These are phyloP conservation scores for Imleria badia DNA, from an alignment of 768 basidiomycete species.

Conservation along the genomic window DNA sequence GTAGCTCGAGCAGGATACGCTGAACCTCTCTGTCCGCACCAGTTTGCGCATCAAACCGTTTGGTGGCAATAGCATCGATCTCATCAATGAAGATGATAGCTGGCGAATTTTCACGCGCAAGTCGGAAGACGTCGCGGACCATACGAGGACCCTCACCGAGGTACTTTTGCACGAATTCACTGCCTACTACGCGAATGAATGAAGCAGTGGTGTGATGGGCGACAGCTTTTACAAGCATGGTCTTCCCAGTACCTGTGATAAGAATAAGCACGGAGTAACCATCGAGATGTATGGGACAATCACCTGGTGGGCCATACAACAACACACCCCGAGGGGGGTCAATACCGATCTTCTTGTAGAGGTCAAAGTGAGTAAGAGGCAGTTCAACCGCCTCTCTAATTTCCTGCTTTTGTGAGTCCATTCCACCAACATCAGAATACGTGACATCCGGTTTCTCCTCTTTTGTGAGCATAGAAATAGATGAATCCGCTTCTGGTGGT, in stretches of 20 bases:
- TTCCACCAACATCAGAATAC: slow-evolving; percentile 94
- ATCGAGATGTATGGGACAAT: slow-evolving; percentile 16
- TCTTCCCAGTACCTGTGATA: slow-evolving; percentile 91
- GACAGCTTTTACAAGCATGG: slow-evolving; percentile 99
- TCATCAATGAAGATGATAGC: slow-evolving; percentile 99
- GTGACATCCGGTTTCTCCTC: slow-evolving; percentile 95
- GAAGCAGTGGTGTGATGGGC: slow-evolving; percentile 96
- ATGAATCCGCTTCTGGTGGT: slow-evolving; percentile 97
- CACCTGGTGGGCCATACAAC: slow-evolving; percentile 95
- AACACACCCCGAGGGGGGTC: slow-evolving; percentile 97
- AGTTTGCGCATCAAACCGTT: slow-evolving; percentile 99
- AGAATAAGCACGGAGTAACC: slow-evolving; percentile 1
- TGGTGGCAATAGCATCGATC: slow-evolving; percentile 98
- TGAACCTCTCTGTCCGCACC: slow-evolving; percentile 99
- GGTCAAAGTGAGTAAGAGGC: slow-evolving; percentile 93
- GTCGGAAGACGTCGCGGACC: slow-evolving; percentile 98
- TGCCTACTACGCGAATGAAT: slow-evolving; percentile 97
- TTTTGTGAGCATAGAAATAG: slow-evolving; percentile 90
- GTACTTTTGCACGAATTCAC: slow-evolving; percentile 99
- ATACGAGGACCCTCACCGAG: slow-evolving; percentile 99
- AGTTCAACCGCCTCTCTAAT: slow-evolving; percentile 98
- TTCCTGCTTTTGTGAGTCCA: slow-evolving; percentile 98
- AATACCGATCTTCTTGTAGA: slow-evolving; percentile 99
- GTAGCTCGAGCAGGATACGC: slow-evolving; percentile 92
- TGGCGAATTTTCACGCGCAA: slow-evolving; percentile 95